These are phyloP conservation scores for Microcera coccophila DNA, from an alignment of 2,329 filamentous ascomycete genomes.

Conservation along the genomic window DNA sequence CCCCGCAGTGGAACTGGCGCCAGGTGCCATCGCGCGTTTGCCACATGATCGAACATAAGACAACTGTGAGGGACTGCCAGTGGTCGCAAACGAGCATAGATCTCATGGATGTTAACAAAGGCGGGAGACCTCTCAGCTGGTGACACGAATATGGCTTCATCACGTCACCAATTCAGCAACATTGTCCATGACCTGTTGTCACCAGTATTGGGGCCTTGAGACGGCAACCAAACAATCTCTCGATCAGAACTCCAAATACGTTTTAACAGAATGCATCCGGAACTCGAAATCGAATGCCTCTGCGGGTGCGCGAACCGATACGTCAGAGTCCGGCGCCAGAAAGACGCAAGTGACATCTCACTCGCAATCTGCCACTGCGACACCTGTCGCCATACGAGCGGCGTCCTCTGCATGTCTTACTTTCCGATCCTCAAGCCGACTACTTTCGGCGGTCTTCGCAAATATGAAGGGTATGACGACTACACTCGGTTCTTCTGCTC, in stretches of 20 bases:
- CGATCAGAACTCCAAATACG: background rate
- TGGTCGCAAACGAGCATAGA: no score
- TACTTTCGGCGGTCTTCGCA: conserved; percentile 9
- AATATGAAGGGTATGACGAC: conserved; percentile 1
- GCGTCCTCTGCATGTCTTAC: conserved; percentile 39
- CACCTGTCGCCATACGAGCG: conserved; percentile 31
- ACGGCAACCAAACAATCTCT: no score
- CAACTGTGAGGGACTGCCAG: no score
- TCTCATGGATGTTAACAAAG: no score
- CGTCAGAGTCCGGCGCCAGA: conserved; percentile 1
- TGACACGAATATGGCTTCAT: no score
- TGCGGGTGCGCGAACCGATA: conserved; percentile 7
- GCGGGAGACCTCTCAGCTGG: no score
- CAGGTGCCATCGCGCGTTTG: no score
- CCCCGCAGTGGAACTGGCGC: no score
- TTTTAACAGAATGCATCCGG: background rate
- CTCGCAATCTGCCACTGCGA: conserved; percentile 33
- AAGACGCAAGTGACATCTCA: background rate
- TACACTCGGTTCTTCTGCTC: conserved; percentile 37
- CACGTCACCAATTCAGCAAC: no score
- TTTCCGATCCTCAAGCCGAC: conserved; percentile 23
- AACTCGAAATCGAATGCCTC: conserved; percentile 7
- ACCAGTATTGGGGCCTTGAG: no score
- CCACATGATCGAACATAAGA: no score
- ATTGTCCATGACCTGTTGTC: no score